Conservation (phyloP, 1,139 yeast genomes). For the Wickerhamomyces sp. region DNA sequence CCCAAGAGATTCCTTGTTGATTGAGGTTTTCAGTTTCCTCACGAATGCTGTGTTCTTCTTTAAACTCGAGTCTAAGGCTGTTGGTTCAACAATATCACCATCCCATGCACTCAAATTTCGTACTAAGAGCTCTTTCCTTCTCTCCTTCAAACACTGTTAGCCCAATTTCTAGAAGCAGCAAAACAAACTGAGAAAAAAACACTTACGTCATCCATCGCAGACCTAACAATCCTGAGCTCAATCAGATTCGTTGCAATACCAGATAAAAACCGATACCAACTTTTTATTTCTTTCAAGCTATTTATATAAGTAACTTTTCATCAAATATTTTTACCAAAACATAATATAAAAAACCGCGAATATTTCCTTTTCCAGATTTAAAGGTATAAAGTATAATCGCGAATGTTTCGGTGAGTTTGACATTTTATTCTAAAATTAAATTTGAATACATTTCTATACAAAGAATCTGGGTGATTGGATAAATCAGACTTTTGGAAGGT, state of each 20-base stretch:
- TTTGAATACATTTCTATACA: no score
- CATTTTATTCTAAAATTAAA: not conserved
- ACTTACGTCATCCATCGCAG: not conserved
- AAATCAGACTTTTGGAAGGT: no score
- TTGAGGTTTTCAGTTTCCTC: slow-evolving; percentile 57
- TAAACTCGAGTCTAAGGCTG: slow-evolving; percentile 64
- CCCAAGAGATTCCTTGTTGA: slow-evolving; percentile 44
- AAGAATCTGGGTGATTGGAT: not conserved
- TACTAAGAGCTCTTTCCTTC: slow-evolving; percentile 22
- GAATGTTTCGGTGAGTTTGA: not conserved
- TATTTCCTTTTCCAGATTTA: no score
- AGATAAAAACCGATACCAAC: no score
- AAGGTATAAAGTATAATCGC: not conserved
- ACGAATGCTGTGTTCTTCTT: slow-evolving; percentile 84
- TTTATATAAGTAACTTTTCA: no score
- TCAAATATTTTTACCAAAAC: no score
- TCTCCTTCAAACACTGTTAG: slow-evolving; percentile 6
- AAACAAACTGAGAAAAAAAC: not conserved
- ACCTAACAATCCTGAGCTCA: not conserved
- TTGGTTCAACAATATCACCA: slow-evolving; percentile 24
- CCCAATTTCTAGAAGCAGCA: not conserved
- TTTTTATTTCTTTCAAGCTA: no score
- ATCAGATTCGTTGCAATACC: no score
- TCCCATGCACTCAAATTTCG: slow-evolving; percentile 37
- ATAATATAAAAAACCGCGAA: no score